Conservation (phyloP, 176 grass and related monocot genomes). For the Otatea glauca region DNA sequence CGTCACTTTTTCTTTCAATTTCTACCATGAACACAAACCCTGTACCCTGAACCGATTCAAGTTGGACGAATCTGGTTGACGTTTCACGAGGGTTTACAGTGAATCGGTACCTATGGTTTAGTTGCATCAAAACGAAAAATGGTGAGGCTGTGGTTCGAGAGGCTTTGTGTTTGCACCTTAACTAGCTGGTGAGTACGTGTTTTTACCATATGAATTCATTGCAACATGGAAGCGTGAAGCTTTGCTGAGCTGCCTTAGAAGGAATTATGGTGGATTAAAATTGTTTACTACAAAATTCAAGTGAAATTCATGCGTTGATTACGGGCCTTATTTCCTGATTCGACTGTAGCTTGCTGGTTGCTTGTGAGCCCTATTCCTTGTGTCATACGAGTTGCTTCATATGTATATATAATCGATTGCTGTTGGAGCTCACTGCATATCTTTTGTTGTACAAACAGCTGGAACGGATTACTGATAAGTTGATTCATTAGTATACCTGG, state of each 20-base stretch:
- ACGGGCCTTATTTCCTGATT: not conserved
- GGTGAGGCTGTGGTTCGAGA: not conserved
- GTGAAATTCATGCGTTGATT: not conserved
- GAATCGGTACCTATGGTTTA: no score
- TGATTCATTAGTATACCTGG: not conserved
- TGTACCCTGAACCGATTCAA: no score
- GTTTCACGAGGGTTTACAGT: no score
- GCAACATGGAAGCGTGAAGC: not conserved
- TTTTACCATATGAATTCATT: not conserved
- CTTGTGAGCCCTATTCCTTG: not conserved
- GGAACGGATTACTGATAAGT: not conserved
- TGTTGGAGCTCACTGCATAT: not conserved
- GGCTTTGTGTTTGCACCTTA: not conserved
- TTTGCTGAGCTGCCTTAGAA: not conserved
- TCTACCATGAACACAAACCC: no score
- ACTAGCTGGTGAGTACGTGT: not conserved
- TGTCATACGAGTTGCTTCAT: not conserved
- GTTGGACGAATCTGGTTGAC: no score
- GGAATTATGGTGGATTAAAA: not conserved
- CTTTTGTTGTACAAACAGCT: not conserved
- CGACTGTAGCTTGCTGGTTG: not conserved
- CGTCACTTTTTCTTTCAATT: no score
- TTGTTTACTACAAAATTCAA: not conserved
- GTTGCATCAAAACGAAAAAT: not conserved
- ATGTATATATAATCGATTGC: not conserved